Conservation (phyloP, 208 protist species). For the Crithidia brevicula region DNA sequence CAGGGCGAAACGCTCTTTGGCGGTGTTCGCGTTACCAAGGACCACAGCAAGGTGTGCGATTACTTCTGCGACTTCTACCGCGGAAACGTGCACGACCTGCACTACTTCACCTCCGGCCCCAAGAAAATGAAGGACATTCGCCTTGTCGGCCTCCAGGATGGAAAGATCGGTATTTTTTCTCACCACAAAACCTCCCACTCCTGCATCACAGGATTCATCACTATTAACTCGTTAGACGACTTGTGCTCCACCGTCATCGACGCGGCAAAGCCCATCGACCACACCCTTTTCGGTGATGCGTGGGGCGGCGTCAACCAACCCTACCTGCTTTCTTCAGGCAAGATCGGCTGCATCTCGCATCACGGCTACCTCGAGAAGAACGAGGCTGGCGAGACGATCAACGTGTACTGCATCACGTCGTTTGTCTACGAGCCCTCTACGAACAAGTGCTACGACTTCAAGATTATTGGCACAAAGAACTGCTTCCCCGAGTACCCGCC, state of each 20-base stretch:
- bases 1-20: conserved; percentile 53
- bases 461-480: conserved; percentile 61
- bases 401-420: conserved; percentile 70
- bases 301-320: conserved; percentile 68
- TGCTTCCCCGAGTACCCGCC: conserved; percentile 65
- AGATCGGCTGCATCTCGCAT: conserved; percentile 68
- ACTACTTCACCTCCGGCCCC: conserved; percentile 65
- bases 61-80: conserved; percentile 67
- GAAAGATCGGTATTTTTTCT: conserved; percentile 59
- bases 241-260: conserved; percentile 51
- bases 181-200: conserved; percentile 51
- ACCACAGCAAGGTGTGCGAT: conserved; percentile 44
- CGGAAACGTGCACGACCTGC: conserved; percentile 34
- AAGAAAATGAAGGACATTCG: conserved; percentile 71
- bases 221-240: conserved; percentile 50
- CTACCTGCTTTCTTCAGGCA: conserved; percentile 52
- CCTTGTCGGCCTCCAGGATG: conserved; percentile 46
- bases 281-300: conserved; percentile 63
- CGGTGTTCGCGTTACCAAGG: conserved; percentile 57
- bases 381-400: conserved; percentile 36
- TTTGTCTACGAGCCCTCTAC: conserved; percentile 59
- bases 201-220: conserved; percentile 60
- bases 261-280: conserved; percentile 55
- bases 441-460: conserved; percentile 57
- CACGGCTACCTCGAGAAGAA: conserved; percentile 58